Conservation (phyloP, 2,329 filamentous ascomycete genomes). For the Pezicula radicicola region DNA sequence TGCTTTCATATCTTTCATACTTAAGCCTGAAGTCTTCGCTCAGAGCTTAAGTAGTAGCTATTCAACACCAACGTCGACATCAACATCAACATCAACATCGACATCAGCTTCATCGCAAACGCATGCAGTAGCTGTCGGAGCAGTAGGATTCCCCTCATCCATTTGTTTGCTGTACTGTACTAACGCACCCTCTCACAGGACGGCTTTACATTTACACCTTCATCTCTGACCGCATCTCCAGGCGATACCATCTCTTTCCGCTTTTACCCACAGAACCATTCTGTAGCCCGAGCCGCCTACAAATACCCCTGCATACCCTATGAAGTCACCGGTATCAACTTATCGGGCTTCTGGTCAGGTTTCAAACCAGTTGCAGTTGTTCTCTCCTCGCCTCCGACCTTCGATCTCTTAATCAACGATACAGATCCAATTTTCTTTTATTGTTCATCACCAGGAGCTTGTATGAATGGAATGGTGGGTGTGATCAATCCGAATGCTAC, state of each 20-base stretch:
- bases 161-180: neutral
- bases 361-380: constrained; percentile 41
- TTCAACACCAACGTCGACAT: no score
- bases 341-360: constrained; percentile 52
- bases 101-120: neutral
- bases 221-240: constrained; percentile 16
- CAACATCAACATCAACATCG: no score
- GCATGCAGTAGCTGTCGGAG: neutral
- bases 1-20: no score
- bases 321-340: constrained; percentile 45
- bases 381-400: constrained; percentile 33
- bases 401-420: constrained; percentile 49
- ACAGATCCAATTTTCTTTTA: constrained; percentile 67
- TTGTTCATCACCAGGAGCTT: constrained; percentile 65
- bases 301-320: constrained; percentile 61
- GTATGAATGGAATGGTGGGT: constrained; percentile 70
- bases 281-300: constrained; percentile 58
- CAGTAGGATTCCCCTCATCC: neutral
- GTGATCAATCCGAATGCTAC: constrained; percentile 66
- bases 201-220: constrained; percentile 1
- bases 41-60: no score
- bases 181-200: constrained; percentile 21
- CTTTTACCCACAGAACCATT: constrained; percentile 63
- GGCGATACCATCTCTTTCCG: constrained; percentile 36
- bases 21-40: no score